phyloP scores from a whole-genome alignment of 768 basidiomycete species.

The Agrocybe pediades region DNA sequence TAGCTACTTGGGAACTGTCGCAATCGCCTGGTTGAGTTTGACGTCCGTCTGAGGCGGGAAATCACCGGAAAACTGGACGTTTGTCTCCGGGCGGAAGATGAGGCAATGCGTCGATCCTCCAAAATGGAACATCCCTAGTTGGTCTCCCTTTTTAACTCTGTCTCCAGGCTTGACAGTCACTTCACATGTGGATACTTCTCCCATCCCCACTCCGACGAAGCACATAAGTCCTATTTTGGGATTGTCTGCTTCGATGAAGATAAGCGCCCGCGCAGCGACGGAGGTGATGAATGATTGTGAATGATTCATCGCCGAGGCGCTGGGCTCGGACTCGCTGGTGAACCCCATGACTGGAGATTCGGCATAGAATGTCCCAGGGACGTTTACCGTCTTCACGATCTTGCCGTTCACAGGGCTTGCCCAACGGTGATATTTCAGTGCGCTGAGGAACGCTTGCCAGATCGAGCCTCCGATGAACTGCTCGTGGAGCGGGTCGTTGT shows the following conservation, averaged over 20 bases:
- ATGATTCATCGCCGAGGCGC: background rate
- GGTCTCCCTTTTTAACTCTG: background rate
- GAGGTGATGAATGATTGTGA: too few species aligned
- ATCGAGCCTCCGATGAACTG: slow-evolving; percentile 2
- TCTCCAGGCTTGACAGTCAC: background rate
- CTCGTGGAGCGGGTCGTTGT: background rate
- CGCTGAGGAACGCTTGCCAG: slow-evolving; percentile 4
- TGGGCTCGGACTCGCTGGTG: background rate
- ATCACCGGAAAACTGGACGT: background rate
- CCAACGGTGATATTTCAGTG: slow-evolving; percentile 1
- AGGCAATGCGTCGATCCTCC: slow-evolving; percentile 1
- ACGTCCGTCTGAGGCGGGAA: background rate
- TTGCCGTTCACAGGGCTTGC: background rate
- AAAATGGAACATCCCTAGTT: slow-evolving; percentile 5
- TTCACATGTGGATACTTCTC: background rate
- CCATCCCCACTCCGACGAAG: slow-evolving; percentile 1
- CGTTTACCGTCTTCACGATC: background rate
- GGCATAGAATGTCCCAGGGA: slow-evolving; percentile 1
- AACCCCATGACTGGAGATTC: background rate
- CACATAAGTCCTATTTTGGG: background rate
- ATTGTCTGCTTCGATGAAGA: background rate
- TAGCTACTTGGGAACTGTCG: too few species aligned
- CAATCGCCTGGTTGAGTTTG: background rate
- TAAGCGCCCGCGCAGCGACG: background rate
- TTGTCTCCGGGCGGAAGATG: slow-evolving; percentile 4